Base-by-base conservation (phyloP, 768 basidiomycete genomes). In the Lactarius akahatsu region DNA sequence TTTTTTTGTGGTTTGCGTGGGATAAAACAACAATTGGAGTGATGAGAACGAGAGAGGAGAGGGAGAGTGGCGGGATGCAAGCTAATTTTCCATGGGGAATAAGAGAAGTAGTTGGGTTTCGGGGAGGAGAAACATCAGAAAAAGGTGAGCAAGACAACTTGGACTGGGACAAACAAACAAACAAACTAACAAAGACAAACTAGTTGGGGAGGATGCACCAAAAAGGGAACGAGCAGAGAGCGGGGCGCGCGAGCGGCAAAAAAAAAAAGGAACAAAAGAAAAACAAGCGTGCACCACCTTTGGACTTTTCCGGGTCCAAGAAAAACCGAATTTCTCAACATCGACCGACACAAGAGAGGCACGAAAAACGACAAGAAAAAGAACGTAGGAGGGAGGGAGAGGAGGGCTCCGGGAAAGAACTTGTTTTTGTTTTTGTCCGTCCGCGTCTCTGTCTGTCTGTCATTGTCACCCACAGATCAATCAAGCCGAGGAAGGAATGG, bases 401-500 rank as follows among this genome's bases (percentile, higher is more conserved):
- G n/a, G n/a, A 26, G 2, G 28, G 30, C n/a, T 40, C 57, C 20
- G 36, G 38, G 52, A 47, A 41, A 45, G 28, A 43, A 43, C 28
- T 13, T 16, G 10, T 23, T n/a, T 50, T 50, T 50, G 23, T 47
- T 32, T 52, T 50, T 26, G 11, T 11, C 50, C 50, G 13, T 26
- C 50, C 50, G 23, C 50, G n/a, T 52, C 36, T 40, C 23, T 23
- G 13, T 23, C n/a, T 26, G n/a, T 50, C 23, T 26, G n/a, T 52
- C 13, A 52, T 18, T 0, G 15, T 18, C 16, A 18, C 36, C 16
- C 52, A 54, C 28, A 20, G 16, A 40, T 54, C n/a, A 28, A 28
- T 52, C 40, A 57, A 16, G 40, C 40, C 26, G 62, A 40, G 5
- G 54, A 56, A 15, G 62, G 62, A 11, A 62, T 57, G 5, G 62